A percentile compares a stretch with the other conserved stretches of the same genome.
Conservation (phyloP, 495 filamentous ascomycete species). For the Hyaloscypha hepaticicola region DNA sequence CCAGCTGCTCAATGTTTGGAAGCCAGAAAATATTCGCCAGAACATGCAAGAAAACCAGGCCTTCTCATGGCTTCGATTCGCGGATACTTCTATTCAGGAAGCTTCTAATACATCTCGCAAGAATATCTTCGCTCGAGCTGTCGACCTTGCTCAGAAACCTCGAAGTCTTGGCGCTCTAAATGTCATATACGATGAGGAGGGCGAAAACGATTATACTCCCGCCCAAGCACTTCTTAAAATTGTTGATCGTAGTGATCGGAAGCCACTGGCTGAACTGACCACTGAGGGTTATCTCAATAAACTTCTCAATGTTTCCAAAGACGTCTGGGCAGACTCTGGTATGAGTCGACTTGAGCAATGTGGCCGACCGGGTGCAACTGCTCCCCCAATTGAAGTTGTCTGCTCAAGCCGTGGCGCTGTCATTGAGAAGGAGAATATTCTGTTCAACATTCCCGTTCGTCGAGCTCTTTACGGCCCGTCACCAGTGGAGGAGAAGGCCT, state of each 20-base stretch:
- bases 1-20: conserved; percentile 87
- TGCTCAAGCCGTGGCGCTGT: conserved; percentile 66
- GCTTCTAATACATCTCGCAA: conserved; percentile 63
- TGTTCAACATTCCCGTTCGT: conserved; percentile 78
- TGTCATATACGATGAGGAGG: conserved; percentile 58
- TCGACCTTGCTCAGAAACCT: conserved; percentile 36
- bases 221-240: conserved; percentile 80
- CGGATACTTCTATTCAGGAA: conserved; percentile 73
- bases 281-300: conserved; percentile 68
- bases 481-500: conserved; percentile 64
- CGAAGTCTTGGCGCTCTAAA: conserved; percentile 39
- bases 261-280: conserved; percentile 67
- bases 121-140: conserved; percentile 58
- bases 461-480: conserved; percentile 70
- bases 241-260: conserved; percentile 63
- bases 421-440: conserved; percentile 65
- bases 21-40: conserved; percentile 70
- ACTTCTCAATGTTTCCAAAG: conserved; percentile 76
- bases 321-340: conserved; percentile 64
- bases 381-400: conserved; percentile 82
- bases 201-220: conserved; percentile 61
- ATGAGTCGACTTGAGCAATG: conserved; percentile 78
- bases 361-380: conserved; percentile 69
- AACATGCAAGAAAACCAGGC: conserved; percentile 53
- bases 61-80: conserved; percentile 91